Evolutionary conservation across 345 rosid species (phyloP).

Genomic region (Luvunga scandens): DNA sequence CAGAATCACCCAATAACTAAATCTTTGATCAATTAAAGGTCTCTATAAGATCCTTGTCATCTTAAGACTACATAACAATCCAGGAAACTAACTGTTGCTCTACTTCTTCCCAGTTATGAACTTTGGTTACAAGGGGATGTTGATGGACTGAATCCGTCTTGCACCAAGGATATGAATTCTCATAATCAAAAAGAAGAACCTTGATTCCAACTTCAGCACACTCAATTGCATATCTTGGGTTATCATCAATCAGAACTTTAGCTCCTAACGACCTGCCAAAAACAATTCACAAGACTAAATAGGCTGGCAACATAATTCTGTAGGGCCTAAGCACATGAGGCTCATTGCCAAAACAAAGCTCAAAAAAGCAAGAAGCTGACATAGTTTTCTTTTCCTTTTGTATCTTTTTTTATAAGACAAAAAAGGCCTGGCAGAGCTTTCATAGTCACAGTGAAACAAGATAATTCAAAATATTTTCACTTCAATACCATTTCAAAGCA

Average conservation of each 20-base stretch:
- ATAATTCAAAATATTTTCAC: too few relatives aligned
- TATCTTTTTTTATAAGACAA: not conserved
- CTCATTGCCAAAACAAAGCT: not conserved
- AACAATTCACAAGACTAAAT: slow-evolving; percentile 6
- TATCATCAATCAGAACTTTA: slow-evolving; percentile 82
- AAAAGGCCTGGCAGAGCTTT: not conserved
- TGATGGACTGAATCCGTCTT: slow-evolving; percentile 54
- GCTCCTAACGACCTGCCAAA: slow-evolving; percentile 77
- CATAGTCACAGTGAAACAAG: not conserved
- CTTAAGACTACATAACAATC: slow-evolving; percentile 42
- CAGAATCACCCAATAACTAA: not conserved
- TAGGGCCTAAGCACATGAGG: not conserved
- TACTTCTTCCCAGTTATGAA: slow-evolving; percentile 87
- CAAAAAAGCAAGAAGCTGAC: not conserved
- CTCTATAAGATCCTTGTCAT: not conserved
- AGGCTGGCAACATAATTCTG: not conserved
- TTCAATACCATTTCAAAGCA: not conserved
- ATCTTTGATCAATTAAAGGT: not conserved
- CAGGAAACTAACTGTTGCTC: slow-evolving; percentile 58
- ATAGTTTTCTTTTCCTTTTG: not conserved
- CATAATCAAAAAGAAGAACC: slow-evolving; percentile 87
- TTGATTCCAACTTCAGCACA: slow-evolving; percentile 84
- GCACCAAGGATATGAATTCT: slow-evolving; percentile 95
- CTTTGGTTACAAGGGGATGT: slow-evolving; percentile 82
- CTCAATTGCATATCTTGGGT: slow-evolving; percentile 86